Evolutionary conservation across 2,329 filamentous ascomycete genomes (phyloP), one percentile per base, ranked within the genome.

Genomic region (Trichoderma sp.): DNA sequence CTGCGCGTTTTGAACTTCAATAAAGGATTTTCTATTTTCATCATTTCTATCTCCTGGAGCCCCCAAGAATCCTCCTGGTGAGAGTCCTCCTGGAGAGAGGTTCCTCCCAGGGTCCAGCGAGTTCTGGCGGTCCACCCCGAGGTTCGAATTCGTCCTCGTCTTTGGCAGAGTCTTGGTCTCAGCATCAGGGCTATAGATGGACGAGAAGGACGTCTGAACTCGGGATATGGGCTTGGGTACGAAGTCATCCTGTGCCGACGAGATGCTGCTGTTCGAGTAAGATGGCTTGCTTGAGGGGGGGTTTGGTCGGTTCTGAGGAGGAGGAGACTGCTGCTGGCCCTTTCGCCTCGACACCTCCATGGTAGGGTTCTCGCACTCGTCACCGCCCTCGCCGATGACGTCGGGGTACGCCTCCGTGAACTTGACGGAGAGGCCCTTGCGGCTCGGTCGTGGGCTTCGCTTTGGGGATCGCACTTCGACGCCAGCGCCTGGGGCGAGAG

Each of bases 331-430:
- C 70, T 76, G 80, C 35, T 75, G 65, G 73, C 75, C 83, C 78
- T 86, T 90, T 71, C 81, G 83, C 76, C 83, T 85, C 5, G 88
- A 89, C 67, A 97, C 90, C 76, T 96, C 91, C 24, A 88, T 83
- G 1, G 89, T 87, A 1, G 92, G 92, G 10, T 86, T 82, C 66
- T 92, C 89, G 67, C 91, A 91, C 78, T 97, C 94, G 76, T 97
- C 95, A 40, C 95, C 95, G 69, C 95, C 95, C 79, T 95, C 91
- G 58, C 95, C 95, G 76, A 98, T 97, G 71, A 97, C 81, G 58
- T 93, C 91, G 7, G 94, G 94, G 67, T 86, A 84, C 11, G 85
- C 86, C 73, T 92, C 88, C 64, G 86, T 87, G 75, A 97, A 97
- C 68, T 85, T 88, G 43, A 97, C 94, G 5, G 83, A 83, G 71